Conservation (phyloP, 768 basidiomycete species). For the Amylocystis lapponica region DNA sequence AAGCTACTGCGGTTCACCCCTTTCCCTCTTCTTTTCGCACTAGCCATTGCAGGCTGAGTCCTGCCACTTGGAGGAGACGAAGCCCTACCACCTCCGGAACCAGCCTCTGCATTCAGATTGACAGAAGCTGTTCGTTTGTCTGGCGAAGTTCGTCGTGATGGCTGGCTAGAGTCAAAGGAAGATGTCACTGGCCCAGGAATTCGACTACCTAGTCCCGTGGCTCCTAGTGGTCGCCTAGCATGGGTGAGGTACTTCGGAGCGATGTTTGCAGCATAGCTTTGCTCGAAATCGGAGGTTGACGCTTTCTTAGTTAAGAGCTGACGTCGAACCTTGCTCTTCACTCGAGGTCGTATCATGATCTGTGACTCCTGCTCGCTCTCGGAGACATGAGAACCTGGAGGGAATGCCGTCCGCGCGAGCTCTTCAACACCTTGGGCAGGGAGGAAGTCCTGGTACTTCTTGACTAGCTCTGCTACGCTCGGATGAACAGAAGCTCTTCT, state of each 20-base stretch:
- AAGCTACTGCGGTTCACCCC: constrained; percentile 25
- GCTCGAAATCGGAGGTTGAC: constrained; percentile 82
- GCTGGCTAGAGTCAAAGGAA: constrained; percentile 47
- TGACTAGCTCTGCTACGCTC: constrained; percentile 81
- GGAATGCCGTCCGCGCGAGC: constrained; percentile 62
- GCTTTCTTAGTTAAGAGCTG: constrained; percentile 45
- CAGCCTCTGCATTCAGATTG: constrained; percentile 18
- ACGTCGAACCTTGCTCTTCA: constrained; percentile 47
- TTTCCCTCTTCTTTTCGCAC: constrained; percentile 33
- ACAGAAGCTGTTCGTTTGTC: constrained; percentile 48
- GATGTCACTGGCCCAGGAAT: constrained; percentile 49
- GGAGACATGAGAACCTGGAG: constrained; percentile 55
- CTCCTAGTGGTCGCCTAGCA: constrained; percentile 39
- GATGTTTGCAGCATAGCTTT: constrained; percentile 89
- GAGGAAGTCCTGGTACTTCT: constrained; percentile 72
- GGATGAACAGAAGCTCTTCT: constrained; percentile 50
- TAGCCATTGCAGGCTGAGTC: constrained; percentile 21
- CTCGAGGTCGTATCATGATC: constrained; percentile 26
- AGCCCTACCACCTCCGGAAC: constrained; percentile 10
- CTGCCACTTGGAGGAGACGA: constrained; percentile 42
- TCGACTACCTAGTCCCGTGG: constrained; percentile 31
- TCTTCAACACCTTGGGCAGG: constrained; percentile 70
- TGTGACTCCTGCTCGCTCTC: constrained; percentile 74
- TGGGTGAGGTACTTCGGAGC: constrained; percentile 69
- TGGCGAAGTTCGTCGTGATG: constrained; percentile 66